Conservation (phyloP, 202 grass and related monocot genomes). For the Carex arenaria region DNA sequence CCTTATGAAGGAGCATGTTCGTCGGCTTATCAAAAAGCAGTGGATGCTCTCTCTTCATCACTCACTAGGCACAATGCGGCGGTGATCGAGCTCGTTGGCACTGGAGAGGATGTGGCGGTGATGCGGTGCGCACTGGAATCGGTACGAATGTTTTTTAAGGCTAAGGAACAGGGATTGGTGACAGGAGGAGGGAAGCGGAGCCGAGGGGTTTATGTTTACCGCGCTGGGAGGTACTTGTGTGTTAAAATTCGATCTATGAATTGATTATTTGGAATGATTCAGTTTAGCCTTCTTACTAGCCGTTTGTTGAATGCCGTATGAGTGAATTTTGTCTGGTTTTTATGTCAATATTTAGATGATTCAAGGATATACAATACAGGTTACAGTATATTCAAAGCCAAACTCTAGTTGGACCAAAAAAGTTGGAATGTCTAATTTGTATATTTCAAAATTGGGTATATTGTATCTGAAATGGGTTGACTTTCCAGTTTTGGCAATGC, state of each 20-base stretch:
- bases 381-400: not conserved
- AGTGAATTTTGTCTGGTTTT: not conserved
- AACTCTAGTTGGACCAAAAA: not conserved
- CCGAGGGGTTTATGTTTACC: conserved; percentile 46
- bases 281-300: not conserved
- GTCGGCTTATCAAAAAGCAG: conserved; percentile 29
- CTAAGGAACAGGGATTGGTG: not conserved
- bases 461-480: not conserved
- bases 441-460: not conserved
- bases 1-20: conserved; percentile 47
- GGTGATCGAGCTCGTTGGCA: conserved; percentile 40
- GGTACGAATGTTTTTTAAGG: conserved; percentile 46
- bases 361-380: not conserved
- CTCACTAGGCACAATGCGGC: conserved; percentile 53
- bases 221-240: conserved; percentile 48
- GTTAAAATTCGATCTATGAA: not conserved
- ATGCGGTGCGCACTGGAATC: conserved; percentile 68
- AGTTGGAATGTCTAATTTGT: not conserved
- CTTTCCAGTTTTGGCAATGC: not conserved
- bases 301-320: not conserved
- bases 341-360: not conserved
- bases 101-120: conserved; percentile 39
- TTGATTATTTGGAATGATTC: not conserved
- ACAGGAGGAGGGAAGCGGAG: conserved; percentile 18
- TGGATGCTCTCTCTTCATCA: conserved; percentile 45